These are phyloP conservation scores for Pezicula neosporulosa DNA, from an alignment of 2,329 filamentous ascomycete genomes.

Conservation along the genomic window DNA sequence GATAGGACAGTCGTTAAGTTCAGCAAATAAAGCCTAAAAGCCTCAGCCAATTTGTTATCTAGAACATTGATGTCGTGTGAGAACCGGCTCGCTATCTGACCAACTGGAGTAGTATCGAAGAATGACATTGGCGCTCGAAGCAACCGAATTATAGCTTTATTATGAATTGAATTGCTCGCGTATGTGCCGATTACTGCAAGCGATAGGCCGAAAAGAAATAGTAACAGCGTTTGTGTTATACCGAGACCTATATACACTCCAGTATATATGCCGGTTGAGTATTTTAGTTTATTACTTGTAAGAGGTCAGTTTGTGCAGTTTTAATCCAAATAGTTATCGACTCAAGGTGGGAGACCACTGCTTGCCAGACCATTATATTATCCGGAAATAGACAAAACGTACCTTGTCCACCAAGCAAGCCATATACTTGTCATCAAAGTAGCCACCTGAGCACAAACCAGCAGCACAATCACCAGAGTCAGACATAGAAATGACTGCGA, in stretches of 20 bases:
- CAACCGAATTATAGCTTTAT: conserved; percentile 56
- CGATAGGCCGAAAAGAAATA: conserved; percentile 59
- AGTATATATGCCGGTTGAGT: conserved; percentile 40
- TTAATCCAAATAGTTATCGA: no score
- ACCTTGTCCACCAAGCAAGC: conserved; percentile 85
- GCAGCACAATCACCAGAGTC: conserved; percentile 48
- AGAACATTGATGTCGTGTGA: conserved; percentile 91
- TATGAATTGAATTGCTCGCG: conserved; percentile 56
- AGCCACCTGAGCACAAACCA: conserved; percentile 63
- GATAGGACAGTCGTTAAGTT: conserved; percentile 76
- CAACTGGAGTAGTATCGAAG: conserved; percentile 69
- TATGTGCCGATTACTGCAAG: conserved; percentile 52
- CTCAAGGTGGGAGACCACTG: no score
- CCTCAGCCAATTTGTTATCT: conserved; percentile 85
- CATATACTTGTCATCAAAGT: conserved; percentile 85
- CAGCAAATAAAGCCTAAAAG: conserved; percentile 85
- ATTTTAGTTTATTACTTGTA: no score
- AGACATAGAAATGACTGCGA: conserved; percentile 53
- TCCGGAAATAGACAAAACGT: conserved; percentile 43
- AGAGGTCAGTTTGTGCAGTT: no score
- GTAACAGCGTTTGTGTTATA: conserved; percentile 47
- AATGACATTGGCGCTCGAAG: conserved; percentile 65
- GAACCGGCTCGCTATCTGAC: conserved; percentile 78
- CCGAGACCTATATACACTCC: conserved; percentile 59
- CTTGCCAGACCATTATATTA: conserved; percentile 32